phyloP scores from a whole-genome alignment of 176 grass and related monocot genomes.

The Bolboschoenus planiculmis region DNA sequence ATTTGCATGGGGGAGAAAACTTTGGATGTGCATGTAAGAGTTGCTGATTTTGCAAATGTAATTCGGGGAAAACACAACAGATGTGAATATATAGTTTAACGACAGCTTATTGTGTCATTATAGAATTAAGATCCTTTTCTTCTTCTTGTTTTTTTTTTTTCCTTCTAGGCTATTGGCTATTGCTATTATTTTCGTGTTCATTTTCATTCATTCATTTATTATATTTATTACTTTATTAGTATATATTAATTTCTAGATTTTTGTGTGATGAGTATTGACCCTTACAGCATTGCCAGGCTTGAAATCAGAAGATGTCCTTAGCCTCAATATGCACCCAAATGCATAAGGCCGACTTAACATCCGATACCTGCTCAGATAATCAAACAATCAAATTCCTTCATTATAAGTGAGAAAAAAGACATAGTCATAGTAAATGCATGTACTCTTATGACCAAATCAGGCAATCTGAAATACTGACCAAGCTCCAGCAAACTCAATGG shows the following conservation, averaged over 20 bases:
- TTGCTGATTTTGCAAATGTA: background rate
- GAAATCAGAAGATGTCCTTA: slow-evolving; percentile 97
- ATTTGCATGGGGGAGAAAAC: background rate
- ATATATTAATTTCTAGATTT: background rate
- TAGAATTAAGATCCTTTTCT: background rate
- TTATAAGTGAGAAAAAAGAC: background rate
- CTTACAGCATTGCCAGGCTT: slow-evolving; percentile 72
- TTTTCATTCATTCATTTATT: background rate
- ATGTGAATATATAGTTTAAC: background rate
- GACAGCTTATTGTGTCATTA: background rate
- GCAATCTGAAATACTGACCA: background rate
- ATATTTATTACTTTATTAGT: background rate
- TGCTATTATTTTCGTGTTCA: background rate
- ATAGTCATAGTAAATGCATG: background rate
- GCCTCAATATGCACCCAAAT: slow-evolving; percentile 87
- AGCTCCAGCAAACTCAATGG: background rate
- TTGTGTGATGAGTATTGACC: background rate
- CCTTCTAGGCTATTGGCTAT: too few species aligned
- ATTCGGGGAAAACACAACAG: background rate
- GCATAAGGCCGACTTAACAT: slow-evolving; percentile 97
- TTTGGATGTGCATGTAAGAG: background rate
- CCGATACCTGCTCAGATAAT: slow-evolving; percentile 53
- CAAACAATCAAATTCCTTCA: background rate
- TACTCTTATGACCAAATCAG: background rate
- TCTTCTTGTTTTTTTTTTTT: background rate